Percentiles rank a stretch among this genome's conserved stretches.
These are phyloP conservation scores for Picea mariana DNA, from an alignment of 83 land plant genomes.

Conservation along the genomic window DNA sequence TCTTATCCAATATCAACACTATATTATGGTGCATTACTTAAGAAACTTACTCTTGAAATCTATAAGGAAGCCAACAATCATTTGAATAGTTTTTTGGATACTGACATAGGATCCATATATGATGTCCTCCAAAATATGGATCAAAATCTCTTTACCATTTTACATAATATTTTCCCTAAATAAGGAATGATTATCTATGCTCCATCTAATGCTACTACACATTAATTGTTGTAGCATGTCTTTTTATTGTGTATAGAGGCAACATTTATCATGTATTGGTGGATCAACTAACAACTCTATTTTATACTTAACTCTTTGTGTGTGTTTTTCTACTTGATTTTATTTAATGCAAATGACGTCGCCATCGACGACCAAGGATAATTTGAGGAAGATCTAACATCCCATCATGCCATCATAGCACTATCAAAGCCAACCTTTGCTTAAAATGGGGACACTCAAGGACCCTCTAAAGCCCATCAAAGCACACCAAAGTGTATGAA, in stretches of 20 bases:
- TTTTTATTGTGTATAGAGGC: slow-evolving; percentile 21
- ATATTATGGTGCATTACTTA: slow-evolving; percentile 82
- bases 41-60: slow-evolving; percentile 97
- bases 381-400: no score
- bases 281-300: no score
- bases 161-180: slow-evolving; percentile 97
- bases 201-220: slow-evolving; percentile 99
- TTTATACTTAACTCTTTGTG: no score
- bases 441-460: no score
- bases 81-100: slow-evolving; percentile 35
- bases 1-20: slow-evolving; percentile 98
- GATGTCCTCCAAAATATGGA: slow-evolving; percentile 98
- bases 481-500: no score
- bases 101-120: slow-evolving; percentile 79
- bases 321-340: no score
- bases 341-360: no score
- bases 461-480: no score
- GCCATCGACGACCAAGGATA: no score
- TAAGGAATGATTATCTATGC: slow-evolving; percentile 99
- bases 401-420: no score
- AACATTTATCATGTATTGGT: no score
- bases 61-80: slow-evolving; percentile 53
- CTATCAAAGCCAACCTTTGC: no score
- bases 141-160: slow-evolving; percentile 75
- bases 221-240: slow-evolving; percentile 91